phyloP scores from a whole-genome alignment of 192 early-diverging fungal genomes.

The Coemansia sp. region DNA sequence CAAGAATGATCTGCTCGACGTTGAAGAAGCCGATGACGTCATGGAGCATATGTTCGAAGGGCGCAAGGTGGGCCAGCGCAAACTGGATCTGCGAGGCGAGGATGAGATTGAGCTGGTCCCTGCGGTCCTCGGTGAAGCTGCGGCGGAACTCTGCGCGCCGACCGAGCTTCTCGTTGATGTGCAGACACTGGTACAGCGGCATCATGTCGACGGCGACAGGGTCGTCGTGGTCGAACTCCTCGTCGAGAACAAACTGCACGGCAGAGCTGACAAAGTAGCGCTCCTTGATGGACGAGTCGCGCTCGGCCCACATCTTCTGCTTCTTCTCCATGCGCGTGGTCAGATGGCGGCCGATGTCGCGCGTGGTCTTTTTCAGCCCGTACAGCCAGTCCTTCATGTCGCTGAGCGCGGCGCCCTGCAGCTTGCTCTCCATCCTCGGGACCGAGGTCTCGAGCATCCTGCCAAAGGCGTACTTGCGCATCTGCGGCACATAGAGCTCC shows the following conservation, averaged over 20 bases:
- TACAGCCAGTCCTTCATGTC: slow-evolving; percentile 94
- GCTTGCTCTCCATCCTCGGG: slow-evolving; percentile 84
- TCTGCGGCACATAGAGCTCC: slow-evolving; percentile 68
- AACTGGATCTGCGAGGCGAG: slow-evolving; percentile 66
- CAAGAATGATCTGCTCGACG: slow-evolving; percentile 85
- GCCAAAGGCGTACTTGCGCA: slow-evolving; percentile 82
- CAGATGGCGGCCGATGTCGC: slow-evolving; percentile 80
- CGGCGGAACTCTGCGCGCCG: slow-evolving; percentile 81
- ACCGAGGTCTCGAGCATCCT: slow-evolving; percentile 82
- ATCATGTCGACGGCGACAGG: slow-evolving; percentile 86
- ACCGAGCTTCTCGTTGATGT: slow-evolving; percentile 93
- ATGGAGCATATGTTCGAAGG: slow-evolving; percentile 67
- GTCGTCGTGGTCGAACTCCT: slow-evolving; percentile 76
- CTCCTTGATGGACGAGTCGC: slow-evolving; percentile 39
- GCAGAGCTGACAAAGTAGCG: slow-evolving; percentile 69
- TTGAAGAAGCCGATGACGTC: slow-evolving; percentile 97
- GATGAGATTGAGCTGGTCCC: slow-evolving; percentile 85
- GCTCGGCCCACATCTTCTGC: slow-evolving; percentile 59
- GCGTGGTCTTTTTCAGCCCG: slow-evolving; percentile 77
- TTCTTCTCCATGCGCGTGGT: slow-evolving; percentile 74
- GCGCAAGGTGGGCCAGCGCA: slow-evolving; percentile 65
- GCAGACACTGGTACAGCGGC: slow-evolving; percentile 93
- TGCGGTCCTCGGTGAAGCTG: slow-evolving; percentile 87
- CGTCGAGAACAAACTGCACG: slow-evolving; percentile 80
- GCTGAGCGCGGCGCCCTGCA: slow-evolving; percentile 78